Base-by-base conservation (phyloP, 2,329 filamentous ascomycete species). In the Gaeumannomyces tritici region DNA sequence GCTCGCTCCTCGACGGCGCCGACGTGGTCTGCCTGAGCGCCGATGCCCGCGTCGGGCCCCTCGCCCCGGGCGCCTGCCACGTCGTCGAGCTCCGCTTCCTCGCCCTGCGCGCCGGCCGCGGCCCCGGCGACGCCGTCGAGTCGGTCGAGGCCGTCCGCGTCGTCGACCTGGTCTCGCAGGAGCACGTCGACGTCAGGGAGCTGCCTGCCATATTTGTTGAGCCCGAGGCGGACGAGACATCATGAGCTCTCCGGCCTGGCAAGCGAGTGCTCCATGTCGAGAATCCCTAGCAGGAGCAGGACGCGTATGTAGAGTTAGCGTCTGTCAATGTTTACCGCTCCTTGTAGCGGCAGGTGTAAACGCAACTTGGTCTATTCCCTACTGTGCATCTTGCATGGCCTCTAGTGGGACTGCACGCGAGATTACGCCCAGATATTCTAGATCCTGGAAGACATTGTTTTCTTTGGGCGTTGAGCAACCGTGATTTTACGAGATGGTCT, bases 101-200 rank as follows among this genome's bases (percentile, higher is more conserved):
- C 61, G 86, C 89, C 4, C 75, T 92, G 61, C 77, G 77, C 61
- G 79, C 83, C 59, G 90, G 90, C 0, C 76, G 92, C 61, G 86
- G 89, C 4, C 75, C 92, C 61, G 77, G 77, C 61, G 79, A 83
- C 59, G 90, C 90, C 0, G 80, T 90, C 35, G 79, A 90, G 33
- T 80, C 82, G n/a, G 73, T 93, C 3, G 90, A 93, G 67, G 86
- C 87, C 2, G 79, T 93, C 26, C 79, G 89, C 60, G 83, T 93
- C 1, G 80, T 93, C 4, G 90, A 95, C 72, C 71, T 93, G 64
- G 83, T 79, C 27, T 89, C 84, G 42, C 87, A 90, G 69, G 89
- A 93, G 75, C 88, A 89, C 70, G 87, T 90, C 4, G 89, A 93
- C 72, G 86, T 93, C 62, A 81, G 84, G 64, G 88, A 93, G 65